Base-by-base conservation (phyloP, 192 early-diverging fungal species). In the Linnemannia schmuckeri region DNA sequence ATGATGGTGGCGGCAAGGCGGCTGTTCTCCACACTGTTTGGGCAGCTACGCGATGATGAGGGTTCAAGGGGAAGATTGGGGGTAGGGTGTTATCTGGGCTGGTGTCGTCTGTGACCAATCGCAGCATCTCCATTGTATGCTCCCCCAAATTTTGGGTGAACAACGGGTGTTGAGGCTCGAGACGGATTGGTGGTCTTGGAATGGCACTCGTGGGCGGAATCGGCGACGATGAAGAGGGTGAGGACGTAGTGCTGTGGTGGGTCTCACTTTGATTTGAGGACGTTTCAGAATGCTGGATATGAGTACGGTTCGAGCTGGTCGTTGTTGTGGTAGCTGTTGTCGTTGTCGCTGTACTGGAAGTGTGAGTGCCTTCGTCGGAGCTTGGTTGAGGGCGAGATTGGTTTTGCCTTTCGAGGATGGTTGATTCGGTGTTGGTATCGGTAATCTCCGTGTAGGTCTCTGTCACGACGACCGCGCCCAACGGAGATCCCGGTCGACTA, bases 1-100 rank as follows among this genome's bases (percentile, higher is more conserved):
- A 66, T 0, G n/a, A 0, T 13, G 38, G 27, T 4, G 27, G 15
- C 0, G n/a, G 22, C 27, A 46, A 6, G 12, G 27, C 42, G n/a
- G 40, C 27, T 13, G 72, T 46, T 30, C 27, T 30, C 38, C 41
- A 40, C 20, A 47, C 54, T 15, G 70, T 35, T n/a, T 52, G 49
- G 5, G 27, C 7, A 37, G 42, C 38, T 35, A 41, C 15, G 9
- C 22, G 55, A 42, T 13, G 20, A 17, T 54, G 38, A 41, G 38
- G 12, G 1, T 13, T 10, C 4, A 41, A 5, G 22, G 33, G 41
- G 44, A 73, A 20, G 8, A 78, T 46, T 69, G 77, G 24, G 63
- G 85, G 76, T 27, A 81, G 75, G 0, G 85, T 87, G 54, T 71
- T 78, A 5, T 76, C 75, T 33, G 79, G 72, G 2, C 71, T 74